phyloP scores from a whole-genome alignment of 495 filamentous ascomycete species.

The Penicillium crystallinum region DNA sequence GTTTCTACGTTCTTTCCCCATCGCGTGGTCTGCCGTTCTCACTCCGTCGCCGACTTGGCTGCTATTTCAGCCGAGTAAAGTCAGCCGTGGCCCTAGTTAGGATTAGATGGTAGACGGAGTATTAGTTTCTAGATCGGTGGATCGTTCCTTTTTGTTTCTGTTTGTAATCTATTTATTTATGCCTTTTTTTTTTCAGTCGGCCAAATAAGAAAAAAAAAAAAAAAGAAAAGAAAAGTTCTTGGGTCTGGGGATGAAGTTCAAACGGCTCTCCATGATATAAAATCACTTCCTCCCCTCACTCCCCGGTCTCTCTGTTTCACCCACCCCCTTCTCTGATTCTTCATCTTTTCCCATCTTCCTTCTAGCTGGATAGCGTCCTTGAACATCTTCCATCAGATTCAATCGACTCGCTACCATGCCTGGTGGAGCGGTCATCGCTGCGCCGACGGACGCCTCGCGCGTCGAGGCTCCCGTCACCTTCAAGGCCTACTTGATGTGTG shows the following conservation, averaged over 20 bases:
- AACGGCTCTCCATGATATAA: neutral
- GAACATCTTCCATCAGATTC: neutral
- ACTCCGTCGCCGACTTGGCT: constrained; percentile 8
- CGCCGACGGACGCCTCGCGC: constrained; percentile 31
- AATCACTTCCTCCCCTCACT: neutral
- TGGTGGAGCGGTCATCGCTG: constrained; percentile 15
- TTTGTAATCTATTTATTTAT: neutral
- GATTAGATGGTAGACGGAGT: no score
- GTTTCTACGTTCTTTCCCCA: constrained; percentile 6
- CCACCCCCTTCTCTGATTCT: neutral
- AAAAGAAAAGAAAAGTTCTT: neutral
- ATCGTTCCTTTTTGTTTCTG: no score
- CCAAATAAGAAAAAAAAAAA: no score
- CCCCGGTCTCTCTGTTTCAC: neutral
- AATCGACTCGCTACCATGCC: constrained; percentile 15
- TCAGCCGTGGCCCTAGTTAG: neutral
- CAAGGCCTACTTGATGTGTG: constrained; percentile 59
- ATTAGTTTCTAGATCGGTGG: no score
- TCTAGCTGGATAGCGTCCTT: neutral
- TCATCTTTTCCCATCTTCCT: neutral
- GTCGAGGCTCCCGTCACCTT: constrained; percentile 59
- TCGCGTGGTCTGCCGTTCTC: constrained; percentile 2
- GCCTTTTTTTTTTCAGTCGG: neutral
- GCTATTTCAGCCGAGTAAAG: neutral
- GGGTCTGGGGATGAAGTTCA: neutral